phyloP scores from a whole-genome alignment of 176 grass and related monocot species.

The Carex myosuroides region DNA sequence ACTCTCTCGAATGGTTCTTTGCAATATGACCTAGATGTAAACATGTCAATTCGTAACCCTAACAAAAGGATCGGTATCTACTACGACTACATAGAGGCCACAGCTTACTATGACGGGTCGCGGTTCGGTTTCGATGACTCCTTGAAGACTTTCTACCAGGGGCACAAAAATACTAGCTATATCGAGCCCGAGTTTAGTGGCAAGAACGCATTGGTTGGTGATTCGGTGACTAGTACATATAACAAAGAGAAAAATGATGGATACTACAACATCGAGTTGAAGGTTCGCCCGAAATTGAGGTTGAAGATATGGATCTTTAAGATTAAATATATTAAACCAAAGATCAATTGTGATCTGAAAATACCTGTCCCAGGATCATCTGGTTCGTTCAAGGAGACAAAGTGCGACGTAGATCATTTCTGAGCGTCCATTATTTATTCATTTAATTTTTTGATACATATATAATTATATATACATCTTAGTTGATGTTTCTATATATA shows the following conservation, averaged over 20 bases:
- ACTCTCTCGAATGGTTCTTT: constrained; percentile 28
- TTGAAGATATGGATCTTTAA: constrained; percentile 51
- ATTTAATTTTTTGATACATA: constrained; percentile 16
- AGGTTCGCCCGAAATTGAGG: constrained; percentile 34
- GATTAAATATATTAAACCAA: constrained; percentile 25
- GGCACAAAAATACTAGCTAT: constrained; percentile 36
- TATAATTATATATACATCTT: background rate
- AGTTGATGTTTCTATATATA: background rate
- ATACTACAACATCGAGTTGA: constrained; percentile 57
- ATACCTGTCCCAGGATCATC: constrained; percentile 44
- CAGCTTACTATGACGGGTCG: constrained; percentile 39
- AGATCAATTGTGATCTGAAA: constrained; percentile 45
- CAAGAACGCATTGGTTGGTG: background rate
- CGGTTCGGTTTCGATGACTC: constrained; percentile 30
- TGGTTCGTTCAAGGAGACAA: constrained; percentile 29
- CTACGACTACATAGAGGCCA: constrained; percentile 40
- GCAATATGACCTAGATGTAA: constrained; percentile 44
- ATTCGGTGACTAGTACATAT: constrained; percentile 37
- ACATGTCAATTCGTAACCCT: constrained; percentile 47
- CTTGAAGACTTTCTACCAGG: constrained; percentile 42
- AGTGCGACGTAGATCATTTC: constrained; percentile 42
- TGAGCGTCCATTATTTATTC: constrained; percentile 22
- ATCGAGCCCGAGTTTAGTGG: constrained; percentile 28
- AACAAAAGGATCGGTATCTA: constrained; percentile 39
- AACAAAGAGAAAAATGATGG: constrained; percentile 42